Base-by-base conservation (phyloP, 163 green algal species). In the Volvox carteri region DNA sequence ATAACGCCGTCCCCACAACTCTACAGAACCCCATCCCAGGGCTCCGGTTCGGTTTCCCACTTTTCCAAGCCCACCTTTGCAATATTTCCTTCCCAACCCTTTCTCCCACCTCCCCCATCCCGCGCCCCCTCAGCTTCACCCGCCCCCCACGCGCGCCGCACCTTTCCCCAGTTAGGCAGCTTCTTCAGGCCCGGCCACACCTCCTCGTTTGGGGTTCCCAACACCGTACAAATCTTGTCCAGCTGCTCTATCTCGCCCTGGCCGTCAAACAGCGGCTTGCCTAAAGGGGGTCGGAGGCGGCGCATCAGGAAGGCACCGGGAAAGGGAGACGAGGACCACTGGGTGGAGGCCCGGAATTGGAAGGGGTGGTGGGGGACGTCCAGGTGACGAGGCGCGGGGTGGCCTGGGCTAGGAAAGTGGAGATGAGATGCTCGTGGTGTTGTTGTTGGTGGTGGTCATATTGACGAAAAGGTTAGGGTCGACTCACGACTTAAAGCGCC, bases 211-310 rank as follows among this genome's bases (percentile, higher is more conserved):
- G 97, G 97, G 23, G 94, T 97, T 42, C 97, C 97, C 44, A 99
- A 89, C 46, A 98, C 85, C 21, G 90, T 80, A 46, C 98, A 97
- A 70, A 99, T 98, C 86, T 96, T 94, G n/a, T 97, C 92, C 5
- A 99, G 90, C 94, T 98, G 95, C 54, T 97, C 96, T 0, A 99
- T 92, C 92, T 99, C 97, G 21, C 87, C 91, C 68, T 99, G 97
- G 23, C 97, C 98, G n/a, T 95, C 95, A 87, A 99, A 98, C 68
- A 99, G 92, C 41, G 97, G 95, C 96, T 95, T 81, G 93, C 96
- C 88, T 92, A 79, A 21, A 0, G 30, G n/a, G 0, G 25, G 39
- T 5, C 28, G 44, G n/a, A n/a, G n/a, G n/a, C n/a, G n/a, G n/a
- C n/a, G n/a, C n/a, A n/a, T n/a, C n/a, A n/a, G n/a, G n/a, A n/a